Evolutionary conservation across 495 filamentous ascomycete genomes (phyloP), one percentile per base, ranked within the genome.

Genomic region (Cryomyces antarcticus): DNA sequence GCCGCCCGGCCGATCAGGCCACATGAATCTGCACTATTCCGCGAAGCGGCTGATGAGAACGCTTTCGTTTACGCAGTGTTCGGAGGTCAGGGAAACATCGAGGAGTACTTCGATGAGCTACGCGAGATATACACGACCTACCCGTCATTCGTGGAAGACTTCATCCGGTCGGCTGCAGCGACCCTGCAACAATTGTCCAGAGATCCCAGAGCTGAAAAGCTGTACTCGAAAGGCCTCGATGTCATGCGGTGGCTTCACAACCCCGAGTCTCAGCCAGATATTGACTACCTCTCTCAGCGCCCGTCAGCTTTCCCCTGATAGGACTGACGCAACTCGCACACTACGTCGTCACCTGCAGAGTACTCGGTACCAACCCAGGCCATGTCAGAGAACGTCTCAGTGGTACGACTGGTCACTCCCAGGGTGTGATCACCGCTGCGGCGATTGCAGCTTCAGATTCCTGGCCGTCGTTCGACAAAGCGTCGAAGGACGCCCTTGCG

Each of bases 71-170:
- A 93, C 65, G 82, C 75, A 40, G 82, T 99, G 45, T 95, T 95
- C 48, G 92, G 92, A 38, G 92, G 92, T n/a, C 92, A 99, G 57
- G 92, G 92, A 42, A 99, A 96, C 59, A 95, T 96, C 46, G 86
- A 96, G 58, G 92, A 96, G 60, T 99, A 96, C 62, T 99, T 96
- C 56, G 87, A 95, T 43, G 92, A 99, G 62, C 71, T 99, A 35
- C 76, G 88, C 33, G 79, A 88, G 58, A 68, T 96, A 30, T 92
- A 87, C 65, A 72, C 69, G 38, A 92, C 84, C 10, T 99, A 99
- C 59, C 77, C 81, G 2, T 80, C 81, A 2, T 84, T 96, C 42
- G 75, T 96, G 4, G 81, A 85, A 44, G 80, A 89, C 37, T 70
- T 95, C 38, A 71, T 99, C 51, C 63, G 64, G 30, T 70, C 76